These are phyloP conservation scores for Trichoderma gamsii DNA, from an alignment of 495 filamentous ascomycete genomes.

Conservation along the genomic window DNA sequence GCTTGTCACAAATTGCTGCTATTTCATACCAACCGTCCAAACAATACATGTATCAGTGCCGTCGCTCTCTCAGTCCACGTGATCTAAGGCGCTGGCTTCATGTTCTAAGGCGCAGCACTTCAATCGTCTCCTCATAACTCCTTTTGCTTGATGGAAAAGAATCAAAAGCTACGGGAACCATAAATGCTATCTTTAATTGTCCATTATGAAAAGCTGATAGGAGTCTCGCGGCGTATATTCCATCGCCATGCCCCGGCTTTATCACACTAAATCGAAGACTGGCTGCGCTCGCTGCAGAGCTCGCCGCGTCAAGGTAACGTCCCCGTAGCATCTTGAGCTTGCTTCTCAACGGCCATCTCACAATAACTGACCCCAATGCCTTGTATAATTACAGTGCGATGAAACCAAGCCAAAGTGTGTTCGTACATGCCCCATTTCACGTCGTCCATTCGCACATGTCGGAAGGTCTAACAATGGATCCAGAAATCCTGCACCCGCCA, in stretches of 20 bases:
- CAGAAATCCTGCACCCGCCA: neutral
- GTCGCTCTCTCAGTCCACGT: too few species aligned
- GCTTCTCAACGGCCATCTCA: neutral
- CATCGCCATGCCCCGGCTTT: neutral
- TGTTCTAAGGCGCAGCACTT: too few species aligned
- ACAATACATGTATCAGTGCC: too few species aligned
- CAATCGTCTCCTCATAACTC: too few species aligned
- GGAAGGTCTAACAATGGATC: neutral
- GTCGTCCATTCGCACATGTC: neutral
- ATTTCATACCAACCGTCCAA: too few species aligned
- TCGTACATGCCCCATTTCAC: neutral
- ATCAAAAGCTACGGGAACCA: neutral
- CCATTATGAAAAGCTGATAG: neutral
- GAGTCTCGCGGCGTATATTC: neutral
- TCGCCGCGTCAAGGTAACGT: slow-evolving; percentile 1
- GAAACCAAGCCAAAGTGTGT: neutral
- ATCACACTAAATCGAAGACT: neutral
- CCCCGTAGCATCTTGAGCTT: neutral
- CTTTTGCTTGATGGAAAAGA: neutral
- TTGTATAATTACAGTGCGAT: neutral
- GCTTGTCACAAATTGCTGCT: too few species aligned
- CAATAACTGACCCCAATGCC: neutral
- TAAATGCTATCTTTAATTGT: neutral
- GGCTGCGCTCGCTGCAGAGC: slow-evolving; percentile 4
- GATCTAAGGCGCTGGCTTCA: too few species aligned